A percentile compares a stretch with the other conserved stretches of the same genome.
Evolutionary conservation across 2,329 filamentous ascomycete genomes (phyloP).

Genomic region (Fusarium sp.): DNA sequence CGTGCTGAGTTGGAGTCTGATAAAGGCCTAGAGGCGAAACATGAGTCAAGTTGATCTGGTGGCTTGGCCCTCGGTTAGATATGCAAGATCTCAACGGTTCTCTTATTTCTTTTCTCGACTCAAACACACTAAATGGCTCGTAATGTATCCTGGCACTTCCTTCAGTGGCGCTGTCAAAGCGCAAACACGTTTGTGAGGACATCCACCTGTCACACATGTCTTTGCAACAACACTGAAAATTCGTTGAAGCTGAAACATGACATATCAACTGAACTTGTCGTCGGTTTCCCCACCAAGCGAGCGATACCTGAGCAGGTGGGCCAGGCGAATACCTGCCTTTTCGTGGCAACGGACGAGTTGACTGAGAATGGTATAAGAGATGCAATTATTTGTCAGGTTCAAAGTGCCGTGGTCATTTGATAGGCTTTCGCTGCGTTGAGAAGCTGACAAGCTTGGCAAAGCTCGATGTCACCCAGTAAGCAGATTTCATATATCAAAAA

Average conservation of each 20-base stretch:
- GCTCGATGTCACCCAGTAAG: background rate
- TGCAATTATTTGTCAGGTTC: background rate
- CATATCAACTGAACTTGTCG: background rate
- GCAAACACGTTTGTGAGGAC: background rate
- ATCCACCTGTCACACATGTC: background rate
- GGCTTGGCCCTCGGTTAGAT: background rate
- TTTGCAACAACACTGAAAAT: background rate
- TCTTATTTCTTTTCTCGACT: background rate
- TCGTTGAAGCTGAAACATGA: conserved; percentile 8
- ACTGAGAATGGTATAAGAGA: background rate
- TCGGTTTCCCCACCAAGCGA: background rate
- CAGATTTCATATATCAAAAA: background rate
- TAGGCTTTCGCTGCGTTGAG: no score
- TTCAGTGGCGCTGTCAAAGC: conserved; percentile 4
- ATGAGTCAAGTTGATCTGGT: background rate
- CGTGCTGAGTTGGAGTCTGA: background rate
- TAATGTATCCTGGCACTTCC: background rate
- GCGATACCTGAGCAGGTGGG: background rate
- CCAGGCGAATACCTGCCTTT: background rate
- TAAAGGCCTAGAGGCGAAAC: background rate
- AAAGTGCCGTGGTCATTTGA: no score
- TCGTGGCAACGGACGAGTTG: background rate
- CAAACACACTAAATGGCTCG: background rate
- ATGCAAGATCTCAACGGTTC: background rate
- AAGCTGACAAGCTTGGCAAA: no score